These are phyloP conservation scores for Chalara sp. DNA, from an alignment of 2,329 filamentous ascomycete species.

Conservation along the genomic window DNA sequence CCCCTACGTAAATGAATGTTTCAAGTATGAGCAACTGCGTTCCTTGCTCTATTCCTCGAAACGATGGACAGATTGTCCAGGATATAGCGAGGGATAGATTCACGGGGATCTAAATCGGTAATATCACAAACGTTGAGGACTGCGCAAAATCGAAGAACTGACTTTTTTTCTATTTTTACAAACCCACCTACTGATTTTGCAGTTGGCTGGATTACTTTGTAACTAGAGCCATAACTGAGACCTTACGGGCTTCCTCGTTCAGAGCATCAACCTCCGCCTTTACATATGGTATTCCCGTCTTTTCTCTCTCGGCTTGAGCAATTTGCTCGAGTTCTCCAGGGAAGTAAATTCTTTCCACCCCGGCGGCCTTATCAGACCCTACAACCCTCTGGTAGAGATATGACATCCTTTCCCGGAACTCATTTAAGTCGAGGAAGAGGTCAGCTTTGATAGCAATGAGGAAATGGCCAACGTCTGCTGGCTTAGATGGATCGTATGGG, in stretches of 20 bases:
- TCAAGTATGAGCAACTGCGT: too few relatives aligned
- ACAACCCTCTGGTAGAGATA: constrained; percentile 48
- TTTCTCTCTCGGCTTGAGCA: constrained; percentile 41
- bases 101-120: too few relatives aligned
- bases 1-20: too few relatives aligned
- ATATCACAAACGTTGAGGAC: too few relatives aligned
- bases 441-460: constrained; percentile 68
- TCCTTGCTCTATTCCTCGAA: too few relatives aligned
- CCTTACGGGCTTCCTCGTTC: constrained; percentile 41
- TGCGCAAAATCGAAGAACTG: too few relatives aligned
- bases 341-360: constrained; percentile 53
- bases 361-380: constrained; percentile 45
- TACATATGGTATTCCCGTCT: constrained; percentile 52
- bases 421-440: constrained; percentile 63
- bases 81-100: too few relatives aligned
- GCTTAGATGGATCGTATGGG: constrained; percentile 65
- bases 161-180: too few relatives aligned
- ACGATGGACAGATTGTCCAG: too few relatives aligned
- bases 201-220: too few relatives aligned
- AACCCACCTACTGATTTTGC: too few relatives aligned
- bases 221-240: too few relatives aligned
- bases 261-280: constrained; percentile 48
- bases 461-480: constrained; percentile 70
- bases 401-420: constrained; percentile 58
- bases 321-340: constrained; percentile 57